Evolutionary conservation across 306 rosid species (phyloP).

Genomic region (Acacia crassicarpa): DNA sequence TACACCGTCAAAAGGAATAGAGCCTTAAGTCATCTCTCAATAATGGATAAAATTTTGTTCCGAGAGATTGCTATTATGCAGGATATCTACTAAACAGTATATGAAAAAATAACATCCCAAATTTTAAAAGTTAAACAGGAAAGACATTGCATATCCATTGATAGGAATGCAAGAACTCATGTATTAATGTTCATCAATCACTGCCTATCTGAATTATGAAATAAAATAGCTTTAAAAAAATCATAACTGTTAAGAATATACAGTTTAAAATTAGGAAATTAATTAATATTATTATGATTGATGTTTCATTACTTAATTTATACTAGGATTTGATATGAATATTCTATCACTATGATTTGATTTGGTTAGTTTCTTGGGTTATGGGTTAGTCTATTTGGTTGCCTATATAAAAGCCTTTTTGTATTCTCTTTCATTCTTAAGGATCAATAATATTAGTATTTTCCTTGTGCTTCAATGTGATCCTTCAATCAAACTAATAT

Average conservation of each 20-base stretch:
- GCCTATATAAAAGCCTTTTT: no score
- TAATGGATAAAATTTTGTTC: not conserved
- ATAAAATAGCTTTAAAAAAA: not conserved
- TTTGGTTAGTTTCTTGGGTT: no score
- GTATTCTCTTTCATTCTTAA: no score
- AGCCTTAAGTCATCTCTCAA: conserved; percentile 13
- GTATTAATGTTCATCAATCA: not conserved
- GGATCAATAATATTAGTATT: no score
- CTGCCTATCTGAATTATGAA: not conserved
- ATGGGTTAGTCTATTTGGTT: no score
- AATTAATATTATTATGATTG: no score
- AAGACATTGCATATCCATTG: not conserved
- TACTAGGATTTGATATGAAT: no score
- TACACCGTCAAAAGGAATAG: conserved; percentile 13
- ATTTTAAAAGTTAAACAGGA: not conserved
- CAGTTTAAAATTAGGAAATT: no score
- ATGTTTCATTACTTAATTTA: no score
- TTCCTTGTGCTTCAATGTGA: no score
- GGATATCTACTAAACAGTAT: not conserved
- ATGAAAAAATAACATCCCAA: not conserved
- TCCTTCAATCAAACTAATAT: not conserved
- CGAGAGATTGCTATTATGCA: not conserved
- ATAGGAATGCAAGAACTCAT: not conserved
- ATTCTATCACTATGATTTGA: no score
- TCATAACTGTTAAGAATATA: not conserved